Percentiles rank a stretch among this genome's conserved stretches.
Evolutionary conservation across 2,329 filamentous ascomycete genomes (phyloP).

Genomic region (Colletotrichum limetticola): DNA sequence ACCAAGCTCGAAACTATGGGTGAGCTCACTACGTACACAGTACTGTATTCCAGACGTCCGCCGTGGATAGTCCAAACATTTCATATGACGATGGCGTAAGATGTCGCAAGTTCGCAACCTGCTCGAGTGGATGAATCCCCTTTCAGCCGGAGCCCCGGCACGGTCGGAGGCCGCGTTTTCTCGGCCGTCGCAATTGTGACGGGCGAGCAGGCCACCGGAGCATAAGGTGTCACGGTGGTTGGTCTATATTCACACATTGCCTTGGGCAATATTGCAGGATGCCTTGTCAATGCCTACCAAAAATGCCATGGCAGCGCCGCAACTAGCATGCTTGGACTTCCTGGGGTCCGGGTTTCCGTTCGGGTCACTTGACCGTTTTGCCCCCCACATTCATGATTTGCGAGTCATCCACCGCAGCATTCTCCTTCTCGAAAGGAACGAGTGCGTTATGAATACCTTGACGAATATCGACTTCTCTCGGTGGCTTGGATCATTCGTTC

Average conservation of each 20-base stretch:
- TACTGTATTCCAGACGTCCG: slow-evolving; percentile 9
- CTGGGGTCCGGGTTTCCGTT: slow-evolving; percentile 11
- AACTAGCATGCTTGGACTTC: not conserved
- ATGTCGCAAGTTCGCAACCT: not conserved
- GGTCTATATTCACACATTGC: not conserved
- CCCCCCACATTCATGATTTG: not conserved
- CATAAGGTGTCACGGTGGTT: not conserved
- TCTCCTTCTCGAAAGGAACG: not conserved
- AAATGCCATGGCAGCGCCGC: not conserved
- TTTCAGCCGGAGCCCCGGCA: slow-evolving; percentile 1
- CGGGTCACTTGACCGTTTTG: slow-evolving; percentile 6
- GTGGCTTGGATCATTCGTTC: not conserved
- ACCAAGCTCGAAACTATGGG: not conserved
- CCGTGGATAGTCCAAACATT: not conserved
- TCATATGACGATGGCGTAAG: not conserved
- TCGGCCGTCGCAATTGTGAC: not conserved
- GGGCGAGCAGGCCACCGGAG: not conserved
- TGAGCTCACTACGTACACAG: not conserved
- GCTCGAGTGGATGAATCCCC: not conserved
- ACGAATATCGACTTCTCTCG: not conserved
- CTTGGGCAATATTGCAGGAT: not conserved
- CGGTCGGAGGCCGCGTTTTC: not conserved
- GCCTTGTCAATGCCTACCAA: not conserved
- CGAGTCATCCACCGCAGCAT: not conserved
- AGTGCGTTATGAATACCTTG: not conserved